These are phyloP conservation scores for Yamadazyma mexicana DNA, from an alignment of 1,139 yeast species.

Conservation along the genomic window DNA sequence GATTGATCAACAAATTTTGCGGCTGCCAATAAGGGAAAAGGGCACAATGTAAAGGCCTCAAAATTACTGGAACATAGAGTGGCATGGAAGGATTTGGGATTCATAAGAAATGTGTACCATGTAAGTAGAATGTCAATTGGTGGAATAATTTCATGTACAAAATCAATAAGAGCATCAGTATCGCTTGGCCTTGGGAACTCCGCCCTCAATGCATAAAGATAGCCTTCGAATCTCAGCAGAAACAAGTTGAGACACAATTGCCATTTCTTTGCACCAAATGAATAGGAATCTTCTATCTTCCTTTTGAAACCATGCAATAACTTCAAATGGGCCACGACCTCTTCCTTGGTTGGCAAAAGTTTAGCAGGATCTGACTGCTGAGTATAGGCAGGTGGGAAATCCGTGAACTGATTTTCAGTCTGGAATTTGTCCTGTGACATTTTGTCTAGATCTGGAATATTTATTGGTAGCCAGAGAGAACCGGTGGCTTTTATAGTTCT, in stretches of 20 bases:
- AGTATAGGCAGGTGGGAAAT: not conserved
- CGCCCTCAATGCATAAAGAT: conserved; percentile 22
- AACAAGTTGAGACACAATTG: conserved; percentile 30
- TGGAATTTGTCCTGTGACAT: too few species aligned
- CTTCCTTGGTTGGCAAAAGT: conserved; percentile 1
- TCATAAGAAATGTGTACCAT: conserved; percentile 32
- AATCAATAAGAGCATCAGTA: not conserved
- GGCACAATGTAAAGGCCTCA: conserved; percentile 20
- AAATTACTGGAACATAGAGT: conserved; percentile 24
- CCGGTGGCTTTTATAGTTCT: too few species aligned
- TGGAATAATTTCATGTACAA: conserved; percentile 18
- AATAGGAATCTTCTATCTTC: too few species aligned
- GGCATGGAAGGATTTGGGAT: conserved; percentile 27
- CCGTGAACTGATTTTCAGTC: too few species aligned
- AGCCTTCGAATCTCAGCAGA: conserved; percentile 27
- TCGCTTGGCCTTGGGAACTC: not conserved
- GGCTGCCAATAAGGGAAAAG: conserved; percentile 28
- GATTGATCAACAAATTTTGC: conserved; percentile 23
- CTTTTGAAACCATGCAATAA: conserved; percentile 29
- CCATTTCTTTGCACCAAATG: conserved; percentile 23
- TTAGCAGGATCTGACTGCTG: too few species aligned
- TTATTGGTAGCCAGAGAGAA: too few species aligned
- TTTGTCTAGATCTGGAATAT: too few species aligned
- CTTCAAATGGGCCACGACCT: conserved; percentile 24
- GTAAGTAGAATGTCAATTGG: conserved; percentile 41